Evolutionary conservation across 129 eudicot genomes (phyloP).

Genomic region (Pulicaria dysenterica): DNA sequence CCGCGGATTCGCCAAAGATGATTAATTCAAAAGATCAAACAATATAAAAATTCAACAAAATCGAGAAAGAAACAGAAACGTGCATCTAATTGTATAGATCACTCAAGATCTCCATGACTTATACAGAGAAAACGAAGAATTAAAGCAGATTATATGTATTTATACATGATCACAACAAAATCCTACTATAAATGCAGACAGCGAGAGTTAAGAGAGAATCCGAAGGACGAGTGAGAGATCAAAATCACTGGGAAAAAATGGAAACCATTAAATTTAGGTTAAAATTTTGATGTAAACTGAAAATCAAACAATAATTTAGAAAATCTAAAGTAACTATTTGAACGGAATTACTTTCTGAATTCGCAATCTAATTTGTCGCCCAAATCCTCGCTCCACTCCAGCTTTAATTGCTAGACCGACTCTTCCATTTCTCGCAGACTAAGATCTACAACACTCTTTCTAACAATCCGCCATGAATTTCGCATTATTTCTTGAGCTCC

Average conservation of each 20-base stretch:
- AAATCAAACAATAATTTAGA: constrained; percentile 24
- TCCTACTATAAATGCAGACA: constrained; percentile 20
- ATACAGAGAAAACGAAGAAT: background rate
- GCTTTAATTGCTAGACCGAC: constrained; percentile 55
- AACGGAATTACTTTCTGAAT: constrained; percentile 35
- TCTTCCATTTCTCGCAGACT: constrained; percentile 45
- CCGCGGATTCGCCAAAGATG: constrained; percentile 9
- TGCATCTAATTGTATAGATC: constrained; percentile 45
- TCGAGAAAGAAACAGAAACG: constrained; percentile 40
- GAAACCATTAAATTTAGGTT: constrained; percentile 16
- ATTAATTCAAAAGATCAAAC: constrained; percentile 16
- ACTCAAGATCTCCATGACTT: constrained; percentile 34
- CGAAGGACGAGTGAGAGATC: constrained; percentile 31
- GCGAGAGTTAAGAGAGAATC: constrained; percentile 24
- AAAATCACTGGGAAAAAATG: constrained; percentile 25
- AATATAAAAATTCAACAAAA: constrained; percentile 8
- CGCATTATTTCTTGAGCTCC: constrained; percentile 18
- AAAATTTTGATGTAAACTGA: constrained; percentile 8
- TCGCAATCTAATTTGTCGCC: constrained; percentile 50
- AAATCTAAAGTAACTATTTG: constrained; percentile 65
- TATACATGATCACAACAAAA: constrained; percentile 20
- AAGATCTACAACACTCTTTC: constrained; percentile 35
- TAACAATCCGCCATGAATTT: constrained; percentile 23
- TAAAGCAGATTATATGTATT: constrained; percentile 27
- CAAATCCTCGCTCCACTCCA: constrained; percentile 62